Percentiles rank a stretch among this genome's conserved stretches.
phyloP scores from a whole-genome alignment of 2,329 filamentous ascomycete species.

The Fusarium anthophilum region DNA sequence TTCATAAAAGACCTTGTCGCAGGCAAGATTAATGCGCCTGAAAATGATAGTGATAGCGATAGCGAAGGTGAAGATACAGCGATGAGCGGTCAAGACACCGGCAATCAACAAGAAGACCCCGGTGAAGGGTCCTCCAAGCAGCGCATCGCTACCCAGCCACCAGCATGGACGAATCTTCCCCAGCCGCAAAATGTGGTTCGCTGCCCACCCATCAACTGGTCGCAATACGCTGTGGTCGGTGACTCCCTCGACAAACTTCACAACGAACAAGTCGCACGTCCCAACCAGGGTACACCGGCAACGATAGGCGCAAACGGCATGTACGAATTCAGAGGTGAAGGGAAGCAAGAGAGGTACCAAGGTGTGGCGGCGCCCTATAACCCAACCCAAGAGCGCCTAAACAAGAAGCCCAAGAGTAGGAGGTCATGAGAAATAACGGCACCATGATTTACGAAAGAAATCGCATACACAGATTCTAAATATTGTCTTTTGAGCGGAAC shows the following conservation, averaged over 20 bases:
- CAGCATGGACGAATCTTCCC: constrained; percentile 72
- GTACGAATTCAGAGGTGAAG: constrained; percentile 61
- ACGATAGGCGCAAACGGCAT: constrained; percentile 54
- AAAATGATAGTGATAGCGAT: constrained; percentile 43
- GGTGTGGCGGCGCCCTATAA: constrained; percentile 67
- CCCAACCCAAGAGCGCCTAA: constrained; percentile 61
- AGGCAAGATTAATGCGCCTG: constrained; percentile 62
- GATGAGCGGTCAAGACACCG: constrained; percentile 40
- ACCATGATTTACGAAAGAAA: constrained; percentile 18
- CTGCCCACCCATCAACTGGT: constrained; percentile 92
- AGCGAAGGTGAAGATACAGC: constrained; percentile 44
- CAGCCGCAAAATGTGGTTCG: constrained; percentile 83
- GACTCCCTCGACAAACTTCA: constrained; percentile 83
- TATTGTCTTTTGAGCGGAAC: constrained; percentile 21
- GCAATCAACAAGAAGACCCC: constrained; percentile 43
- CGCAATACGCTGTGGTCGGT: constrained; percentile 90
- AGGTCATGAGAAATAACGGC: constrained; percentile 38
- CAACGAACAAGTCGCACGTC: constrained; percentile 76
- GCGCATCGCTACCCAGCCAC: constrained; percentile 38
- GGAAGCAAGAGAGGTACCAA: constrained; percentile 55
- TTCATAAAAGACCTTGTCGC: constrained; percentile 75
- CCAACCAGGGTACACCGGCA: constrained; percentile 65
- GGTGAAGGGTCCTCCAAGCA: constrained; percentile 37
- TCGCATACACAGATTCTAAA: neutral
- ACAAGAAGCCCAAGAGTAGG: constrained; percentile 49